Base-by-base conservation (phyloP, 306 rosid species). In the Lithocarpus polystachyus region DNA sequence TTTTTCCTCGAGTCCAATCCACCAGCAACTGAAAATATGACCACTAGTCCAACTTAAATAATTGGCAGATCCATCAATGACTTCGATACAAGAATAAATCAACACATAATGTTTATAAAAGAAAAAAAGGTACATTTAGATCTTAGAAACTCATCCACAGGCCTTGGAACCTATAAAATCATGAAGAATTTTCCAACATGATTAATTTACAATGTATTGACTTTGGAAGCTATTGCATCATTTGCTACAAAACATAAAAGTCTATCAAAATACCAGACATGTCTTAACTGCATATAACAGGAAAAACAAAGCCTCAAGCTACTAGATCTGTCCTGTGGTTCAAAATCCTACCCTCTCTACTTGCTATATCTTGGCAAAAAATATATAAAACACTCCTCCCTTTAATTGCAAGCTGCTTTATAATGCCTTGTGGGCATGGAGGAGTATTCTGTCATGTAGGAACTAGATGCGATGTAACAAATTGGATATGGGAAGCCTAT, bases 1-100 rank as follows among this genome's bases (percentile, higher is more conserved):
- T 89, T 76, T 78, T 89, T 79, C 99, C 97, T 72, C 90, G 84
- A 67, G 98, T 91, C 98, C 98, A 96, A 70, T 96, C 96, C 74
- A 96, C 90, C 80, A 93, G 84, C 53, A 93, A 73, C 98, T 93
- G 88, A 74, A 89, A 78, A 73, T 2, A 62, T 51, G 24, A 56
- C 59, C 20, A 29, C 67, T 67, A 76, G 56, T 29, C 54, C 48
- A 71, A 81, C 31, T 71, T 62, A 53, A 81, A 75, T 55, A 73
- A 78, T 70, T 61, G 51, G 13, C 59, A 70, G 13, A 71, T 40
- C 56, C 59, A 69, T 71, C 23, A 22, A 59, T 60, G 24, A 12
- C 55, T 70, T 40, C 8, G 45, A 40, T 40, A 40, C 45, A 40
- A 40, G 3, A 40, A 40, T 8, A 40, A 40, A 40, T 40, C 40